A percentile compares a stretch with the other conserved stretches of the same genome.
Evolutionary conservation across 73 alveolate genomes (phyloP).

Genomic region (Symbiodinium natans): DNA sequence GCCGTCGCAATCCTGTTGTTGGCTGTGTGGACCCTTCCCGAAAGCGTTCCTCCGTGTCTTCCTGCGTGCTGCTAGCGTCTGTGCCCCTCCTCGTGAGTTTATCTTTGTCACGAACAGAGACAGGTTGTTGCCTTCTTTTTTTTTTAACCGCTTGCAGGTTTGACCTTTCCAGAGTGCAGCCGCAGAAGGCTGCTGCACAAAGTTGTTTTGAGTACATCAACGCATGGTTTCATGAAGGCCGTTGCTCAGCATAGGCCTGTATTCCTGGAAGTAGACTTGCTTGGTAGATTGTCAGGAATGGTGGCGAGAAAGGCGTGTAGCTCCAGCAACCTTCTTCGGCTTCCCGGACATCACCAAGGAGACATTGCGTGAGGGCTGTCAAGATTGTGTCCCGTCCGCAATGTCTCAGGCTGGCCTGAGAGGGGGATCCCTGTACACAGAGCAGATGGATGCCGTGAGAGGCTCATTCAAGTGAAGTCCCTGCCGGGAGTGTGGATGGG

Average conservation of each 20-base stretch:
- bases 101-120: too few relatives aligned
- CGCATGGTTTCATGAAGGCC: not conserved
- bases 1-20: too few relatives aligned
- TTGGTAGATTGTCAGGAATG: constrained; percentile 35
- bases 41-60: too few relatives aligned
- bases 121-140: too few relatives aligned
- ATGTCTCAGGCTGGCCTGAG: constrained; percentile 61
- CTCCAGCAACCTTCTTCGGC: constrained; percentile 91
- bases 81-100: too few relatives aligned
- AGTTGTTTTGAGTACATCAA: not conserved
- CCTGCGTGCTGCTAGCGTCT: too few relatives aligned
- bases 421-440: constrained; percentile 73
- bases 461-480: not conserved
- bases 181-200: constrained; percentile 54
- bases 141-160: constrained; percentile 69
- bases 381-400: not conserved
- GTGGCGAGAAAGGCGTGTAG: constrained; percentile 90
- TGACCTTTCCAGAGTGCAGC: constrained; percentile 73
- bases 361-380: too few relatives aligned
- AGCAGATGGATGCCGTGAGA: constrained; percentile 82
- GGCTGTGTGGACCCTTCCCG: too few relatives aligned
- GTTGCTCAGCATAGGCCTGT: not conserved
- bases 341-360: constrained; percentile 92
- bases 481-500: not conserved
- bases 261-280: not conserved